phyloP scores from a whole-genome alignment of 139 green algal species.

The Coelastrella sp. region DNA sequence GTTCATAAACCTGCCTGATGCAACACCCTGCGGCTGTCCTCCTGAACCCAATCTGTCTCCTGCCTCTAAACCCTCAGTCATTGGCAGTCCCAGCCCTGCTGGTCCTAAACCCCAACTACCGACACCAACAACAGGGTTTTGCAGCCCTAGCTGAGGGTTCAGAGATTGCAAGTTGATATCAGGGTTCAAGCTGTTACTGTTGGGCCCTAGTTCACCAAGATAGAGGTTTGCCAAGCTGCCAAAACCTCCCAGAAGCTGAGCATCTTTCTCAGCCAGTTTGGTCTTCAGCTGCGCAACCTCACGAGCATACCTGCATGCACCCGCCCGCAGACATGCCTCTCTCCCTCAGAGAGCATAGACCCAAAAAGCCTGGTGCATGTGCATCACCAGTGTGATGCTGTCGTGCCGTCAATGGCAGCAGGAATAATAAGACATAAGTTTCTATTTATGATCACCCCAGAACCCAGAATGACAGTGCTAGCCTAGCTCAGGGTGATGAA shows the following conservation, averaged over 20 bases:
- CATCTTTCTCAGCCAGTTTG: constrained; percentile 72
- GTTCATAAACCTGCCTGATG: too few relatives aligned
- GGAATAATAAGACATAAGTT: not conserved
- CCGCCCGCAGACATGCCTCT: constrained; percentile 5
- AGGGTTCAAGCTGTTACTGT: not conserved
- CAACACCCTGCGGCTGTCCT: too few relatives aligned
- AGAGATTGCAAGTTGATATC: not conserved
- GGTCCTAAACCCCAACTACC: too few relatives aligned
- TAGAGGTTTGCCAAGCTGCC: constrained; percentile 45
- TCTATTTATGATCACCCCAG: too few relatives aligned
- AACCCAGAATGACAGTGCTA: not conserved
- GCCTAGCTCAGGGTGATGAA: too few relatives aligned
- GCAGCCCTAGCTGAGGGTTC: too few relatives aligned
- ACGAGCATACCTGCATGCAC: constrained; percentile 56
- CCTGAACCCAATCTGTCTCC: too few relatives aligned
- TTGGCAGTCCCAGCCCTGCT: too few relatives aligned
- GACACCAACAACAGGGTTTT: too few relatives aligned
- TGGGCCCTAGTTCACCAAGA: not conserved
- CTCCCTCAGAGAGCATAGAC: not conserved
- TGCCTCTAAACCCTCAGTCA: too few relatives aligned
- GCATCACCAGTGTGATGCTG: too few relatives aligned
- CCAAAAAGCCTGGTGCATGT: too few relatives aligned
- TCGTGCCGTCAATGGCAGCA: not conserved
- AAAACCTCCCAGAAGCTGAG: constrained; percentile 77
- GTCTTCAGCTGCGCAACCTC: constrained; percentile 72